Evolutionary conservation across 768 basidiomycete genomes (phyloP).

Genomic region (Boletus sensibilis): DNA sequence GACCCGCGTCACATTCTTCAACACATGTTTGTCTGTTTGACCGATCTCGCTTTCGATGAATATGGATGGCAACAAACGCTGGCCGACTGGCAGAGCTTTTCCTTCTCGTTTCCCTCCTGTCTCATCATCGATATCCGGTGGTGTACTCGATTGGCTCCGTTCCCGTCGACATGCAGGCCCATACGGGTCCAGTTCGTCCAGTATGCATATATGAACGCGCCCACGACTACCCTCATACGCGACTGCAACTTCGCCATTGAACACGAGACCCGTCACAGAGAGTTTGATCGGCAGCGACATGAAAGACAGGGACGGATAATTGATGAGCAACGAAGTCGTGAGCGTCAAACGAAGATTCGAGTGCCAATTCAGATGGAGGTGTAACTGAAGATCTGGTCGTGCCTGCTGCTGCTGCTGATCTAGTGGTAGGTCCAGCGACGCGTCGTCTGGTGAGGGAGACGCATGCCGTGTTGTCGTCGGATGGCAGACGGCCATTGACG

Average conservation of each 20-base stretch:
- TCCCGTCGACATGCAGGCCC: constrained; percentile 66
- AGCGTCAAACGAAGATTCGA: constrained; percentile 88
- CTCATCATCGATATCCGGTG: constrained; percentile 66
- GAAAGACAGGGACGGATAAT: constrained; percentile 94
- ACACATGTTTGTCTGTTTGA: constrained; percentile 90
- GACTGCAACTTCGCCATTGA: constrained; percentile 83
- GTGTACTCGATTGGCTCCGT: constrained; percentile 46
- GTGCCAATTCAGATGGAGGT: constrained; percentile 81
- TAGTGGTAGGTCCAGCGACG: constrained; percentile 8
- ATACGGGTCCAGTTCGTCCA: constrained; percentile 87
- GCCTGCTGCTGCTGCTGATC: constrained; percentile 30
- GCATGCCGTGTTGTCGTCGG: constrained; percentile 15
- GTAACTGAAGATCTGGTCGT: constrained; percentile 77
- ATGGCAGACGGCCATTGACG: constrained; percentile 18
- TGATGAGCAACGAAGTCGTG: constrained; percentile 90
- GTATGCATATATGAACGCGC: constrained; percentile 82
- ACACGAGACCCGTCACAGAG: constrained; percentile 84
- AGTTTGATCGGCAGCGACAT: constrained; percentile 96
- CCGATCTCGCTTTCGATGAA: constrained; percentile 97
- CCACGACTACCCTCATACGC: constrained; percentile 85
- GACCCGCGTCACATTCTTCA: constrained; percentile 93
- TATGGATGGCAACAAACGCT: constrained; percentile 80
- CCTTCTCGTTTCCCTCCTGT: constrained; percentile 42
- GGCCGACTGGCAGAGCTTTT: constrained; percentile 77
- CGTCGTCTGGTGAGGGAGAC: constrained; percentile 11